A percentile compares a stretch with the other conserved stretches of the same genome.
Evolutionary conservation across 1,284 basidiomycete species (phyloP).

Genomic region (Coniferiporia sulphurascens): DNA sequence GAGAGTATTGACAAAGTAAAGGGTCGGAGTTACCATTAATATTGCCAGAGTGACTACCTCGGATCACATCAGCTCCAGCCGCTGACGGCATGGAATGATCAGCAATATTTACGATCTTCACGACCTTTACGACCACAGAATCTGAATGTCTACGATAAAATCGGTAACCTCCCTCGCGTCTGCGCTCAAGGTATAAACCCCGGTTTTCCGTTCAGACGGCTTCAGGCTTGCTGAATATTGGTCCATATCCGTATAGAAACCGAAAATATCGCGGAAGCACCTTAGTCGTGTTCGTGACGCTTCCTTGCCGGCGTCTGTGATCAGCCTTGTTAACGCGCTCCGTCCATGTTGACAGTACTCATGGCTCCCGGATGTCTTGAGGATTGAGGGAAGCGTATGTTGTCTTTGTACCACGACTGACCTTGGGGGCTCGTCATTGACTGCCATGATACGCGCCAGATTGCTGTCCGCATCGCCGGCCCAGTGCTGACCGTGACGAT

Average conservation of each 20-base stretch:
- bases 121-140: background rate
- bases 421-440: background rate
- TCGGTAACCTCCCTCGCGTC: slow-evolving; percentile 16
- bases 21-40: background rate
- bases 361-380: slow-evolving; percentile 84
- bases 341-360: slow-evolving; percentile 57
- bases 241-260: slow-evolving; percentile 15
- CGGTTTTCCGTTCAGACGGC: background rate
- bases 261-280: slow-evolving; percentile 21
- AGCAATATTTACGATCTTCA: background rate
- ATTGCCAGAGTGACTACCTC: no score
- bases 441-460: slow-evolving; percentile 35
- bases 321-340: background rate
- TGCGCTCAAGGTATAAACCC: slow-evolving; percentile 14
- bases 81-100: no score
- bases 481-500: slow-evolving; percentile 81
- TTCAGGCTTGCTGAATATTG: background rate
- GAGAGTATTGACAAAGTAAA: background rate
- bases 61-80: no score
- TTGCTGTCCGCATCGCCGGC: slow-evolving; percentile 62
- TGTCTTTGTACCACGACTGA: slow-evolving; percentile 4
- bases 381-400: slow-evolving; percentile 71
- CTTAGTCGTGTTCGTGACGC: slow-evolving; percentile 18
- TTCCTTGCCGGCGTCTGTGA: background rate
- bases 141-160: slow-evolving; percentile 16